phyloP scores from a whole-genome alignment of 208 protist genomes.

The Trypanosoma scelopori region DNA sequence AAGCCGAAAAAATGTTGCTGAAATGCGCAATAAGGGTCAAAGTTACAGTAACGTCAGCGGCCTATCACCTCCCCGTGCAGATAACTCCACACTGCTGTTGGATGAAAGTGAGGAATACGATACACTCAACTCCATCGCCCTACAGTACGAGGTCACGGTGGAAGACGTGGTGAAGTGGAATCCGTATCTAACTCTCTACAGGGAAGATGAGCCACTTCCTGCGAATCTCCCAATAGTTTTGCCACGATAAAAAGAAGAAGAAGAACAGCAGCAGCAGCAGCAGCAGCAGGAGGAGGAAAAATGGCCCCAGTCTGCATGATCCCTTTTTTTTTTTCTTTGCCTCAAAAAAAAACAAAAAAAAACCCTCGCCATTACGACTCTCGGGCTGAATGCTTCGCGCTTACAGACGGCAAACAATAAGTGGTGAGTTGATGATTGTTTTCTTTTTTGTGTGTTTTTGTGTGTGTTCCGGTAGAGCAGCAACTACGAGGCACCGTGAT shows the following conservation, averaged over 20 bases:
- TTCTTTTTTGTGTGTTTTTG: neutral
- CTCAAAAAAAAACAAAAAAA: neutral
- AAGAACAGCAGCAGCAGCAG: conserved; percentile 31
- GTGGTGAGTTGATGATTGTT: too few species aligned
- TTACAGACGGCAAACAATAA: too few species aligned
- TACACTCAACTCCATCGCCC: conserved; percentile 62
- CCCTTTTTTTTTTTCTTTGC: neutral
- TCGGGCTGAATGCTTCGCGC: too few species aligned
- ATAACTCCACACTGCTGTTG: neutral
- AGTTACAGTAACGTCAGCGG: neutral
- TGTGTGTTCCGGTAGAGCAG: neutral
- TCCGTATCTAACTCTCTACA: conserved; percentile 58
- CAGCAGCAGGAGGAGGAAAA: neutral
- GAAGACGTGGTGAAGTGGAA: conserved; percentile 63
- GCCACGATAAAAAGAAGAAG: too few species aligned
- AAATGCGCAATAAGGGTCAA: neutral
- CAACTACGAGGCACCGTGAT: too few species aligned
- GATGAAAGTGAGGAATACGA: conserved; percentile 54
- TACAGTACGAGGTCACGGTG: conserved; percentile 46
- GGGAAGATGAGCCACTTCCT: conserved; percentile 56
- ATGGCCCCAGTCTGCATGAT: neutral
- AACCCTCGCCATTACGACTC: too few species aligned
- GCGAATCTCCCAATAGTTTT: conserved; percentile 71
- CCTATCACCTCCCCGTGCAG: neutral
- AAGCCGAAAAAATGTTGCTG: too few species aligned